Evolutionary conservation across 2,329 filamentous ascomycete species (phyloP), one percentile per base, ranked within the genome.

Genomic region (Cladosporium sp.): DNA sequence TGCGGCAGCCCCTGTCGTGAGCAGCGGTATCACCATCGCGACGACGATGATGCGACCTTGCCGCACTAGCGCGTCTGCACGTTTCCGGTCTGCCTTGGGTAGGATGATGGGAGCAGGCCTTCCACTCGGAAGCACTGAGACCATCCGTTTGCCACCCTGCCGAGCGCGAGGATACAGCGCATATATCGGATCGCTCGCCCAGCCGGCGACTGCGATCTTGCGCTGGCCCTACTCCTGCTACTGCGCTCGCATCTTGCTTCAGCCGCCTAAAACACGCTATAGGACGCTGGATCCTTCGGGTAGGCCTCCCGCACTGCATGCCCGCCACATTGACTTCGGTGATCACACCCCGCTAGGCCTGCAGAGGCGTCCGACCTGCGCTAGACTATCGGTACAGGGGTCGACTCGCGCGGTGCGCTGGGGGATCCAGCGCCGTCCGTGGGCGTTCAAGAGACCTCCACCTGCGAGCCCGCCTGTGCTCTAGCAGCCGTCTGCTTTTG

Each of bases 311-410:
- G 40, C 20, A 4, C 52, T 55, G 52, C 51, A 34, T 55, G 17
- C 34, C 20, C 13, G 19, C 13, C 5, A 40, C 52, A 47, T 47
- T 47, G 52, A 36, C 52, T 47, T 32, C 32, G n/a, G 40, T 47
- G 52, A 55, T 55, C 52, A 36, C 40, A 47, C 20, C 28, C n/a
- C 52, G 52, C 52, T 55, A 55, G 40, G 32, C 40, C 40, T 55
- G 52, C 52, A 55, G 52, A 55, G 52, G 40, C 52, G 34, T 55
- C 37, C 40, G 52, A 24, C 52, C 52, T 47, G 45, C 34, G 52
- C 52, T 45, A 45, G 42, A 28, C 32, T 37, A 32, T 55, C 37
- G 28, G 28, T 44, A 25, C 52, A 55, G 42, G 52, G 52, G 52
- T 32, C 8, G 8, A 7, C 28, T 32, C 28, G 28, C 28, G 28